phyloP scores from a whole-genome alignment of 2,329 filamentous ascomycete species.

The Microdochium paspali region DNA sequence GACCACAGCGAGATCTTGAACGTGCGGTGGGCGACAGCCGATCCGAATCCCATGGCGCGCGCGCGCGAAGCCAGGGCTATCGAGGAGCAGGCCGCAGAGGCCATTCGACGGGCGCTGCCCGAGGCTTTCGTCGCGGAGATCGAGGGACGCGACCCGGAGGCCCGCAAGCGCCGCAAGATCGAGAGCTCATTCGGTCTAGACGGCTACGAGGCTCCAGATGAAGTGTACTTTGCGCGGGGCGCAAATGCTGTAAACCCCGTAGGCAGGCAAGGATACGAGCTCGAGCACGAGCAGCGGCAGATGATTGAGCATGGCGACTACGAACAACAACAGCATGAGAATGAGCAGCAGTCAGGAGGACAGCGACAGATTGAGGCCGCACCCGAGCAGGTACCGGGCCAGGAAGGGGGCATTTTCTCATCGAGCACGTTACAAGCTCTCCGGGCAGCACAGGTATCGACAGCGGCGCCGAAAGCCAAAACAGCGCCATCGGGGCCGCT shows the following conservation, averaged over 20 bases:
- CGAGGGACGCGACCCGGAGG: conserved; percentile 81
- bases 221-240: conserved; percentile 83
- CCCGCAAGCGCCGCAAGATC: conserved; percentile 78
- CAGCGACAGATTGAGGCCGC: conserved; percentile 27
- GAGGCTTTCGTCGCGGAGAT: conserved; percentile 89
- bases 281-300: conserved; percentile 51
- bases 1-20: conserved; percentile 92
- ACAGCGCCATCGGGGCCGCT: conserved; percentile 56
- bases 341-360: conserved; percentile 25
- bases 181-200: conserved; percentile 83
- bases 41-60: conserved; percentile 91
- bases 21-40: conserved; percentile 92
- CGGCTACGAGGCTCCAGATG: conserved; percentile 89
- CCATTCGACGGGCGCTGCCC: conserved; percentile 77
- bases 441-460: conserved; percentile 41
- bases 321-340: not conserved
- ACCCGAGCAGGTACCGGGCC: conserved; percentile 25
- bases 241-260: conserved; percentile 54
- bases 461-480: conserved; percentile 45
- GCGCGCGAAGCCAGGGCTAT: conserved; percentile 81
- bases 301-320: conserved; percentile 49
- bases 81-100: conserved; percentile 94
- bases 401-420: conserved; percentile 63
- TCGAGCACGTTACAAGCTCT: conserved; percentile 74
- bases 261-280: conserved; percentile 49